Evolutionary conservation across 2,329 filamentous ascomycete species (phyloP).

Genomic region (Cephalotrichum gorgonifer): DNA sequence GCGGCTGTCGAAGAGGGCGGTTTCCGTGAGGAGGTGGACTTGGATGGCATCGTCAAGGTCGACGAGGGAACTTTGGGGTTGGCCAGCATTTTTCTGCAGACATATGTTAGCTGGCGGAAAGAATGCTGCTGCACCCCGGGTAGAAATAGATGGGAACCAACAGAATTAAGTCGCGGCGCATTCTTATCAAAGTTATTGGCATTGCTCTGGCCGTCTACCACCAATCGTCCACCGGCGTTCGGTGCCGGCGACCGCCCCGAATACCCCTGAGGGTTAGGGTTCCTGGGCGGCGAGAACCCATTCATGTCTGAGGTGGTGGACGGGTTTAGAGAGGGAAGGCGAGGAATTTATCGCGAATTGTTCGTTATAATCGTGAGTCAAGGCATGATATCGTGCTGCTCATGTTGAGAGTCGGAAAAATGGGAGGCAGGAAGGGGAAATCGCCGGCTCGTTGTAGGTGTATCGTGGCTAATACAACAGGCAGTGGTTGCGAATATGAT

Average conservation of each 20-base stretch:
- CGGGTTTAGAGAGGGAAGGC: background rate
- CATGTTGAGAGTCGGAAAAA: background rate
- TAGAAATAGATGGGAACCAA: constrained; percentile 24
- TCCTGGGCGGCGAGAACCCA: constrained; percentile 22
- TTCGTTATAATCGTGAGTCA: background rate
- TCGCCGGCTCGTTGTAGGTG: background rate
- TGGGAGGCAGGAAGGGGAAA: background rate
- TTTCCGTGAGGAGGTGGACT: constrained; percentile 88
- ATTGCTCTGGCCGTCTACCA: constrained; percentile 49
- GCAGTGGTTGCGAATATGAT: background rate
- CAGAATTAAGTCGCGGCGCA: constrained; percentile 45
- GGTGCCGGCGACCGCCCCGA: constrained; percentile 19
- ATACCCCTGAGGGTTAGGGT: constrained; percentile 23
- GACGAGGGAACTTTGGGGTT: constrained; percentile 46
- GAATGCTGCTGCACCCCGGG: background rate
- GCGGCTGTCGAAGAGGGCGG: constrained; percentile 79
- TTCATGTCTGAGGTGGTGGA: constrained; percentile 23
- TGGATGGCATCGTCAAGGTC: constrained; percentile 65
- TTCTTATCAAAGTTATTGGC: constrained; percentile 45
- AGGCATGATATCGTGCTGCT: background rate
- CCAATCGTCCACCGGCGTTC: constrained; percentile 31
- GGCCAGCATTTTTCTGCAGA: constrained; percentile 36
- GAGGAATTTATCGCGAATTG: background rate
- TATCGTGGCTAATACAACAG: background rate
- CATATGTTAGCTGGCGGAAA: background rate